A percentile compares a stretch with the other conserved stretches of the same genome.
These are phyloP conservation scores for Leccinum uliginosum DNA, from an alignment of 768 basidiomycete species.

Conservation along the genomic window DNA sequence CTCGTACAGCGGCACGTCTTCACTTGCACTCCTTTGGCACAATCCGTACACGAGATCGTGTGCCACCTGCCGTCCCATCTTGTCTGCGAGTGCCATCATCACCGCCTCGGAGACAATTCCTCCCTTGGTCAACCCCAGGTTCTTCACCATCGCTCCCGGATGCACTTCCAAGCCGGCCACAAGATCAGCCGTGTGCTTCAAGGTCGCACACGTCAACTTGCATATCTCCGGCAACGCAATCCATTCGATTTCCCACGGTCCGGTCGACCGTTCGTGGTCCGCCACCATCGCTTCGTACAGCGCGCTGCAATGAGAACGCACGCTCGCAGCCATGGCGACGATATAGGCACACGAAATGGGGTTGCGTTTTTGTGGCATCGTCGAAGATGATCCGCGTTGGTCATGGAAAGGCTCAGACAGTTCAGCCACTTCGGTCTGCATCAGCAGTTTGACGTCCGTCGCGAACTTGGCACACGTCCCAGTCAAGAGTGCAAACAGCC, in stretches of 20 bases:
- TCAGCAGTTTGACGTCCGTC: conserved; percentile 41
- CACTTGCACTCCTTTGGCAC: conserved; percentile 29
- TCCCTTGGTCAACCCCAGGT: conserved; percentile 37
- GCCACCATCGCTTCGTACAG: conserved; percentile 46
- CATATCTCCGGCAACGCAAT: conserved; percentile 42
- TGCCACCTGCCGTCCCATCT: conserved; percentile 41
- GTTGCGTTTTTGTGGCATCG: conserved; percentile 51
- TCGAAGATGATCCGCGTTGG: conserved; percentile 44
- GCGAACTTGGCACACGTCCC: conserved; percentile 46
- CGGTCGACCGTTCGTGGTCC: conserved; percentile 46
- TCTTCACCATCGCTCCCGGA: conserved; percentile 36
- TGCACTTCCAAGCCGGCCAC: conserved; percentile 40
- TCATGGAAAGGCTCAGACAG: conserved; percentile 41
- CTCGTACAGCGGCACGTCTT: conserved; percentile 31
- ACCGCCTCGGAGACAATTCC: conserved; percentile 43
- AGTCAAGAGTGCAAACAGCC: conserved; percentile 41
- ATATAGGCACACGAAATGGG: conserved; percentile 44
- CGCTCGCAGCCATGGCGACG: conserved; percentile 38
- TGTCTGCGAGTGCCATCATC: conserved; percentile 43
- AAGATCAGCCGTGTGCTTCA: conserved; percentile 35
- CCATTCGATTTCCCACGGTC: conserved; percentile 52
- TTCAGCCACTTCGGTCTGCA: conserved; percentile 46
- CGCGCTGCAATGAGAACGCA: conserved; percentile 36
- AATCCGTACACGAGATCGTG: conserved; percentile 43
- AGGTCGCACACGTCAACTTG: conserved; percentile 38